A percentile compares a stretch with the other conserved stretches of the same genome.
phyloP scores from a whole-genome alignment of 352 stramenopile species.

The Phytophthora ohioensis region DNA sequence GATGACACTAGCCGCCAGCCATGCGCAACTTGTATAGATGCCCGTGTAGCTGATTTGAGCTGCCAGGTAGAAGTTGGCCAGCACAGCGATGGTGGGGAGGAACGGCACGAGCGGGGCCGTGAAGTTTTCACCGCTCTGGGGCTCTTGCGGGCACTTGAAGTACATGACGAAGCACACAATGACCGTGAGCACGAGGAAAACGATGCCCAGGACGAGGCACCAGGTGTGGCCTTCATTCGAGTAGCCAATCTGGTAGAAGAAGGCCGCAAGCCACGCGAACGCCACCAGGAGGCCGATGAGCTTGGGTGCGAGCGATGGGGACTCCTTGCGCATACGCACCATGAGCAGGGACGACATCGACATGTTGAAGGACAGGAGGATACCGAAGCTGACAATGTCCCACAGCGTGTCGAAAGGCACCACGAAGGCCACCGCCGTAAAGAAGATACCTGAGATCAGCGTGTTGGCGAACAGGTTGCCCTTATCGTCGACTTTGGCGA shows the following conservation, averaged over 20 bases:
- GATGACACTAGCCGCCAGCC: slow-evolving; percentile 62
- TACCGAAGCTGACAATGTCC: slow-evolving; percentile 92
- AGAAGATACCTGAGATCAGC: slow-evolving; percentile 68
- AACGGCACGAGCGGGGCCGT: slow-evolving; percentile 74
- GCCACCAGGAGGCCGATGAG: slow-evolving; percentile 55
- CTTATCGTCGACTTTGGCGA: slow-evolving; percentile 86
- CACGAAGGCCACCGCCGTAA: slow-evolving; percentile 73
- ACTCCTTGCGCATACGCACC: slow-evolving; percentile 67
- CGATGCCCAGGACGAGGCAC: slow-evolving; percentile 50
- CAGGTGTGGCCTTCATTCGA: slow-evolving; percentile 36
- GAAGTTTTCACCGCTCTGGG: slow-evolving; percentile 63
- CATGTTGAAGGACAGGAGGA: slow-evolving; percentile 90
- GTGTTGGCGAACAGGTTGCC: slow-evolving; percentile 86
- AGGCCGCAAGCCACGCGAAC: slow-evolving; percentile 50
- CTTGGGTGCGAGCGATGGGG: slow-evolving; percentile 49
- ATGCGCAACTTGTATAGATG: slow-evolving; percentile 63
- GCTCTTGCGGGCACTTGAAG: slow-evolving; percentile 72
- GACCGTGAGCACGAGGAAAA: slow-evolving; percentile 60
- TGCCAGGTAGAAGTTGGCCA: slow-evolving; percentile 79
- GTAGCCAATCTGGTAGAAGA: slow-evolving; percentile 77
- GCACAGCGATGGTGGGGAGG: slow-evolving; percentile 54
- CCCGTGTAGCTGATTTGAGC: slow-evolving; percentile 62
- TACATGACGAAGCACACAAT: slow-evolving; percentile 44
- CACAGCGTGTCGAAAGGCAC: slow-evolving; percentile 85
- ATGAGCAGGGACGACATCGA: slow-evolving; percentile 81